Conservation (phyloP, 352 stramenopile genomes). For the Albugo laibachii region DNA sequence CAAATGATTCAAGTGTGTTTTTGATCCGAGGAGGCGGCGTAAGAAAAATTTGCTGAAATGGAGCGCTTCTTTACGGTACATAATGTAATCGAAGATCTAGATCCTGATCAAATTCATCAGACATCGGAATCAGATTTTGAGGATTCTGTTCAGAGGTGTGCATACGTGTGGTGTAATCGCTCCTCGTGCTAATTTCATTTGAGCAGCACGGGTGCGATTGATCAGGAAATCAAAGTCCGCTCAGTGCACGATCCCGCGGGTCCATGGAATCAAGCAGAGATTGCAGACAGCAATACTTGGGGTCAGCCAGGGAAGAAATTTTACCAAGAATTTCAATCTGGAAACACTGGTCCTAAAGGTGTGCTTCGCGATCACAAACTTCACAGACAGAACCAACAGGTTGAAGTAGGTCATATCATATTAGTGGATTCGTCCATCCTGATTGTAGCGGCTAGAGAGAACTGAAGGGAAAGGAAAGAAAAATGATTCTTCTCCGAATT, state of each 20-base stretch:
- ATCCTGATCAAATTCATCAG: slow-evolving; percentile 35
- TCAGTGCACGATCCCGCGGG: slow-evolving; percentile 50
- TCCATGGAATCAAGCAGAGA: slow-evolving; percentile 34
- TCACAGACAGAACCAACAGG: slow-evolving; percentile 32
- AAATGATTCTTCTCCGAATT: slow-evolving; percentile 37
- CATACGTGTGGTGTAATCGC: not conserved
- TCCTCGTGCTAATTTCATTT: slow-evolving; percentile 13
- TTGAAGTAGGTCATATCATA: slow-evolving; percentile 18
- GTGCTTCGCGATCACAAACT: slow-evolving; percentile 70
- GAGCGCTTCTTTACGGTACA: slow-evolving; percentile 70
- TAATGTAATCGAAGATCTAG: slow-evolving; percentile 46
- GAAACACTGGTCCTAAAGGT: slow-evolving; percentile 60
- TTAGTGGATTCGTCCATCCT: not conserved
- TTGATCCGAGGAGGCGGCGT: too few species aligned
- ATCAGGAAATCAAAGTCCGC: slow-evolving; percentile 33
- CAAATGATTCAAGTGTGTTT: too few species aligned
- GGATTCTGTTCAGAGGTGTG: slow-evolving; percentile 3
- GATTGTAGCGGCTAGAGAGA: slow-evolving; percentile 9
- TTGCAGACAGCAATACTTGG: slow-evolving; percentile 6
- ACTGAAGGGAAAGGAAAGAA: slow-evolving; percentile 16
- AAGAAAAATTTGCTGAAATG: slow-evolving; percentile 12
- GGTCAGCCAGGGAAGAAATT: slow-evolving; percentile 23
- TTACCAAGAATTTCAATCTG: slow-evolving; percentile 19
- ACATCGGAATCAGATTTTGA: slow-evolving; percentile 49
- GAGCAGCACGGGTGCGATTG: not conserved